Percentiles rank a stretch among this genome's conserved stretches.
phyloP scores from a whole-genome alignment of 805 yeast species.

The Sugiyamaella smithiae region DNA sequence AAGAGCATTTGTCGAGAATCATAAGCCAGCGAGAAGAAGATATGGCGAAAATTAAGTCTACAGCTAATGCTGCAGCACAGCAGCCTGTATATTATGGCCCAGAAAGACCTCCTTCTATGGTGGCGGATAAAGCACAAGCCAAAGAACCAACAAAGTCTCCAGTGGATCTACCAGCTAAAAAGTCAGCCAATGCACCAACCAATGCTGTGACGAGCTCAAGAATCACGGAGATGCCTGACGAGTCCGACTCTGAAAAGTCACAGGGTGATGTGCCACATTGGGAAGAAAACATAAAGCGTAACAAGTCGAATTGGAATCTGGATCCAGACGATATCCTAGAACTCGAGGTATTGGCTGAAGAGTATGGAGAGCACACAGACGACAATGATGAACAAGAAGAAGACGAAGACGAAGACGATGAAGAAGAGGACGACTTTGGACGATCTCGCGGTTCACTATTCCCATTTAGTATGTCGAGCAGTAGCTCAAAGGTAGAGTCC shows the following conservation, averaged over 20 bases:
- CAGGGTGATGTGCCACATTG: background rate
- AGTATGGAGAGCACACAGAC: conserved; percentile 30
- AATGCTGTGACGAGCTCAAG: background rate
- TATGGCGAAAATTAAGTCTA: background rate
- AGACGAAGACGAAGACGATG: conserved; percentile 42
- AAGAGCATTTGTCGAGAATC: conserved; percentile 17
- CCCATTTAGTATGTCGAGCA: conserved; percentile 25
- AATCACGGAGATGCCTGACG: background rate
- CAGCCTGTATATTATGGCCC: conserved; percentile 15
- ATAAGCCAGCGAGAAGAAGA: conserved; percentile 14
- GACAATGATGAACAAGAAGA: conserved; percentile 43
- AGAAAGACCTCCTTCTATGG: conserved; percentile 9
- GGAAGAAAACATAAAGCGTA: background rate
- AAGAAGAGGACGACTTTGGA: conserved; percentile 37
- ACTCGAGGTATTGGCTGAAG: conserved; percentile 27
- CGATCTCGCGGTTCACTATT: conserved; percentile 36
- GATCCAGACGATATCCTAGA: conserved; percentile 29
- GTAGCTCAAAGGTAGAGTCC: background rate
- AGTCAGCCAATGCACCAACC: background rate
- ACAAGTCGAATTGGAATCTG: background rate
- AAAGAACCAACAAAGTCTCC: background rate
- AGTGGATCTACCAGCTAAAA: background rate
- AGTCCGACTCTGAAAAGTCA: background rate
- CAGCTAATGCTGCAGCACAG: conserved; percentile 2
- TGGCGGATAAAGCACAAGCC: too few species aligned